Conservation (phyloP, 331 rosid species). For the Quercus phellos region DNA sequence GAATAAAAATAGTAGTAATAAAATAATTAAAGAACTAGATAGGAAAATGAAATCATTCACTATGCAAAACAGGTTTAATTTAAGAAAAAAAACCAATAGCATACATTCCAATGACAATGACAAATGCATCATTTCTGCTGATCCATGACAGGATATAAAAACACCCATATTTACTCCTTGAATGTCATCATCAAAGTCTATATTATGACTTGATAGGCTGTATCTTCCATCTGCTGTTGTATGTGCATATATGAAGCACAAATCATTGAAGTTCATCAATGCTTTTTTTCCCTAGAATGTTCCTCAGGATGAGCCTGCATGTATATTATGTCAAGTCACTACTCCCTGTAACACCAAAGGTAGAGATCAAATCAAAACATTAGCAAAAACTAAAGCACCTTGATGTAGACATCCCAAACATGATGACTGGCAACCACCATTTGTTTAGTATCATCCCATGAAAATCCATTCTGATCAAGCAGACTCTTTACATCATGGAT, state of each 20-base stretch:
- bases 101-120: background rate
- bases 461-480: slow-evolving; percentile 48
- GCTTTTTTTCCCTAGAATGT: slow-evolving; percentile 38
- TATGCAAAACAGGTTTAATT: background rate
- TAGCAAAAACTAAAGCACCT: slow-evolving; percentile 26
- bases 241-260: too few relatives aligned
- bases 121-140: background rate
- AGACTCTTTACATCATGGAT: slow-evolving; percentile 46
- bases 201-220: too few relatives aligned
- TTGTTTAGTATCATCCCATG: slow-evolving; percentile 43
- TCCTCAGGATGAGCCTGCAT: slow-evolving; percentile 44
- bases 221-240: too few relatives aligned
- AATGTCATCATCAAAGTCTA: too few relatives aligned
- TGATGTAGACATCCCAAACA: slow-evolving; percentile 43
- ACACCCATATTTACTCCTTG: too few relatives aligned
- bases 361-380: background rate
- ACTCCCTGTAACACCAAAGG: slow-evolving; percentile 1
- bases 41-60: background rate
- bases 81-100: background rate
- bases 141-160: too few relatives aligned
- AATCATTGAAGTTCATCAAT: too few relatives aligned
- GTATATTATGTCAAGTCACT: slow-evolving; percentile 16
- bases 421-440: slow-evolving; percentile 42
- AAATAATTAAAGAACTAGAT: background rate
- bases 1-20: background rate